These are phyloP conservation scores for Lenwebbia sp. DNA, from an alignment of 345 rosid genomes.

Conservation along the genomic window DNA sequence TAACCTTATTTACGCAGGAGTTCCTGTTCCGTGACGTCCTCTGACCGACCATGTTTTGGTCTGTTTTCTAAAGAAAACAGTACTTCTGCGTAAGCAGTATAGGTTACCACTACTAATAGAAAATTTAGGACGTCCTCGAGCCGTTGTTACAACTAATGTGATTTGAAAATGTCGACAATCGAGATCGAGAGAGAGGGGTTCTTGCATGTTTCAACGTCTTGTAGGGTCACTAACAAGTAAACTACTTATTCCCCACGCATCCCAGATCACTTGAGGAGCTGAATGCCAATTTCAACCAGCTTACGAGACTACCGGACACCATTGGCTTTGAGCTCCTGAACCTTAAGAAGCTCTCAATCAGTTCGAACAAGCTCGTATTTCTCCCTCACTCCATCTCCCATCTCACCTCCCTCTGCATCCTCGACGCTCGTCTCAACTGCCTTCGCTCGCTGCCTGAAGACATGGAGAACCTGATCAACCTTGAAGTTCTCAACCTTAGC, in stretches of 20 bases:
- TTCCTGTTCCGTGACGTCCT: not conserved
- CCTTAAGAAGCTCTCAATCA: conserved; percentile 56
- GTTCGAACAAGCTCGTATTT: conserved; percentile 60
- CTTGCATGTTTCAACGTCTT: not conserved
- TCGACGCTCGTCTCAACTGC: conserved; percentile 77
- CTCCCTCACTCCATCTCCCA: conserved; percentile 68
- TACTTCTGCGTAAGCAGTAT: not conserved
- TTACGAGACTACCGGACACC: conserved; percentile 49
- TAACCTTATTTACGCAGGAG: not conserved
- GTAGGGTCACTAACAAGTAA: not conserved
- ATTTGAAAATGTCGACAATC: not conserved
- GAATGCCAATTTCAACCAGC: conserved; percentile 87
- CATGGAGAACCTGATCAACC: conserved; percentile 61
- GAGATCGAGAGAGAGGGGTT: not conserved
- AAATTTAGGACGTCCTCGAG: no score
- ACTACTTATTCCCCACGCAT: not conserved
- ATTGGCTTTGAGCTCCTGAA: conserved; percentile 63
- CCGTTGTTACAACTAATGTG: not conserved
- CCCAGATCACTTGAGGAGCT: conserved; percentile 68
- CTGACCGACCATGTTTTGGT: not conserved
- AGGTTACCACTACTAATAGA: no score
- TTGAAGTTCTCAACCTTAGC: conserved; percentile 66
- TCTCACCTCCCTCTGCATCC: conserved; percentile 38
- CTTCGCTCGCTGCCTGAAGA: conserved; percentile 65
- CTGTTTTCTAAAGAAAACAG: not conserved